Evolutionary conservation across 352 stramenopile genomes (phyloP).

Genomic region (Phytopythium montanum): DNA sequence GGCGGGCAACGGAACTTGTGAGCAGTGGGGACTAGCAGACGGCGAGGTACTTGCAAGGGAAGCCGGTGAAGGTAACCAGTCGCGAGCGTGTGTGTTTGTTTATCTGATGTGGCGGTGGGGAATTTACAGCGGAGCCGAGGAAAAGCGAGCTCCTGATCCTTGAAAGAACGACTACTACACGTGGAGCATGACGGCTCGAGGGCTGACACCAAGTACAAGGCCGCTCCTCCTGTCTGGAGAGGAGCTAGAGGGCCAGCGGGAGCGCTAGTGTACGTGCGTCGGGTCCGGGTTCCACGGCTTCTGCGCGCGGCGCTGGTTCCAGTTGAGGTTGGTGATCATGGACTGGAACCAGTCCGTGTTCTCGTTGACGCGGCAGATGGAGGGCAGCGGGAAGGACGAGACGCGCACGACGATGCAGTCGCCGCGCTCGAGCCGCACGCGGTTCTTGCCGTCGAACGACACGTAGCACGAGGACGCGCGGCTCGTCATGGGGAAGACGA

Average conservation of each 20-base stretch:
- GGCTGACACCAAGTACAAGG: neutral
- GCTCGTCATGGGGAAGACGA: constrained; percentile 82
- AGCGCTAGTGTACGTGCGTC: neutral
- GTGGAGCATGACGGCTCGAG: neutral
- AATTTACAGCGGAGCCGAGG: constrained; percentile 9
- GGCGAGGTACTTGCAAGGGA: neutral
- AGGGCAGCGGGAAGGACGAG: constrained; percentile 86
- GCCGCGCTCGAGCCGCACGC: constrained; percentile 80
- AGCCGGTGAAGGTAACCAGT: neutral
- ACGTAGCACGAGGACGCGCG: constrained; percentile 75
- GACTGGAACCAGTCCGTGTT: constrained; percentile 92
- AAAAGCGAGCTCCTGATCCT: neutral
- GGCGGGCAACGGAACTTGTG: neutral
- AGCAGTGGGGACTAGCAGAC: neutral
- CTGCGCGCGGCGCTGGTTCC: constrained; percentile 85
- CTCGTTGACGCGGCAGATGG: constrained; percentile 84
- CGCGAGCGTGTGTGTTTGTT: neutral
- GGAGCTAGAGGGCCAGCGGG: neutral
- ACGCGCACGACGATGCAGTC: constrained; percentile 85
- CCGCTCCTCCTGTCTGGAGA: neutral
- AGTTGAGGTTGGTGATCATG: constrained; percentile 92
- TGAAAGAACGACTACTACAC: constrained; percentile 4
- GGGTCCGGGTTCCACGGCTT: constrained; percentile 61
- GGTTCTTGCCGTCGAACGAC: constrained; percentile 91
- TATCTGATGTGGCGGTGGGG: constrained; percentile 6